Percentiles rank a stretch among this genome's conserved stretches.
phyloP scores from a whole-genome alignment of 257 asterid genomes.

The Scutellaria baicalensis region DNA sequence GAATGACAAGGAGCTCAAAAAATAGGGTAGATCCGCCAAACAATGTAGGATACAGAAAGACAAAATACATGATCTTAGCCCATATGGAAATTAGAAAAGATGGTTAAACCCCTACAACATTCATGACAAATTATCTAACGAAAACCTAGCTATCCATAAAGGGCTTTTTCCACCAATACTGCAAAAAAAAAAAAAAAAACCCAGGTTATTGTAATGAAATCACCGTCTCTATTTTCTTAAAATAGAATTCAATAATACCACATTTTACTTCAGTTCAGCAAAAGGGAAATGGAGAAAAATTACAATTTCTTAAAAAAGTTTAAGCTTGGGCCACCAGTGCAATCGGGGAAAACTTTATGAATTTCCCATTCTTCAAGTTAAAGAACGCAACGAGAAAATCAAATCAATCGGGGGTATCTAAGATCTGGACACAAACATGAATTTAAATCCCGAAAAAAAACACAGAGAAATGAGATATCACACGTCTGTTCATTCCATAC shows the following conservation, averaged over 20 bases:
- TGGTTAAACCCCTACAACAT: neutral
- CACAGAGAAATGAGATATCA: neutral
- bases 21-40: neutral
- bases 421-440: conserved; percentile 18
- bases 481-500: neutral
- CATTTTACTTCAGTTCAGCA: conserved; percentile 6
- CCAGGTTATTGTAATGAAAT: neutral
- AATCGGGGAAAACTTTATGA: neutral
- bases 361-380: neutral
- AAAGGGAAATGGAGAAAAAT: neutral
- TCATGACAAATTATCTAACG: neutral
- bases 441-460: neutral
- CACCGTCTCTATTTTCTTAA: neutral
- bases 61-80: neutral
- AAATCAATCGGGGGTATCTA: conserved; percentile 12
- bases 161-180: neutral
- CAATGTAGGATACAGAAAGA: neutral
- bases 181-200: neutral
- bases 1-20: neutral
- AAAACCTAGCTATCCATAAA: neutral
- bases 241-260: neutral
- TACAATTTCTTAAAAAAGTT: neutral
- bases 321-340: neutral
- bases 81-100: neutral
- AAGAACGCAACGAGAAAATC: conserved; percentile 1